Base-by-base conservation (phyloP, 208 protist genomes). In the Wallacemonas sp. region DNA sequence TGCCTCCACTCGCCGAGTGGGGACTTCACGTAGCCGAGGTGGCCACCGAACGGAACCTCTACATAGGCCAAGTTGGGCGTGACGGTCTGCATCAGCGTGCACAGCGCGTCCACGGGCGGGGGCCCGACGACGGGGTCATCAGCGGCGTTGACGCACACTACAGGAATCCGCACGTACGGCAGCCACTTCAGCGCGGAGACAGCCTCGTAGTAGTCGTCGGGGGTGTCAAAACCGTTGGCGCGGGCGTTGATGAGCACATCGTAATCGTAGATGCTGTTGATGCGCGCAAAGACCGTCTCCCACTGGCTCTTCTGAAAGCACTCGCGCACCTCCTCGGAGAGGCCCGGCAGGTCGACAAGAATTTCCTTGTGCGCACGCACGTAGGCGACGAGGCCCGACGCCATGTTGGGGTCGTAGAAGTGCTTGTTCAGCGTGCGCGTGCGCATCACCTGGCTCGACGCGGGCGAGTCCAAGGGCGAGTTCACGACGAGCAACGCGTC, bases 391-490 rank as follows among this genome's bases (percentile, higher is more conserved):
- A 93, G 65, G 3, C 81, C 81, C 2, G 54, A 41, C 14, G 67
- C 44, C 76, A 93, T 81, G 62, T 61, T 83, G 18, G 74, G 72
- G 46, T 89, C 82, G 61, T 93, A 93, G 14, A 91, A 7, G 32
- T 54, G 44, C 18, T 42, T 46, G 65, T 73, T 61, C 4, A 82
- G 25, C 11, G 25, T 20, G 23, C 41, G 31, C 2, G 52, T 38
- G 22, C 36, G 57, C 57, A 90, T 81, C 44, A 71, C 66, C 1
- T 7, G 46, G 61, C 46, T 83, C 42, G 80, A 64, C 45, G 72
- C 69, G 26, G 81, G 33, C 26, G 74, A 76, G 77, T 91, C 80
- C 18, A 87, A 57, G 11, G 87, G 87, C 1, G 76, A 74, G 65
- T 89, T 87, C 33, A 90, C 72, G 38, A 82, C 57, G 28, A 89